phyloP scores from a whole-genome alignment of 2,329 filamentous ascomycete species.

The Hortaea sp. region DNA sequence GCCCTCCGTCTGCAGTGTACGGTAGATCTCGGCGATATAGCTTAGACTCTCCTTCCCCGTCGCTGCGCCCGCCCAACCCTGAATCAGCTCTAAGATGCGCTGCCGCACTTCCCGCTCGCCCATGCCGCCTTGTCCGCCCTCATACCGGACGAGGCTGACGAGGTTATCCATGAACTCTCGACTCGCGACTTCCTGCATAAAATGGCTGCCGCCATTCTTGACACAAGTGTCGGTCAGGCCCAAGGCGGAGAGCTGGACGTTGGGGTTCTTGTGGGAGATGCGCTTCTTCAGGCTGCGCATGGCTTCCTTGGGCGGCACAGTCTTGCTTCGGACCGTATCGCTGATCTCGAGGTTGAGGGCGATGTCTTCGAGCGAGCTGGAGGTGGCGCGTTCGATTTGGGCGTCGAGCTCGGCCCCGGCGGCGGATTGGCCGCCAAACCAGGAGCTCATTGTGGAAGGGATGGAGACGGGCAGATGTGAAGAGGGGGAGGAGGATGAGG shows the following conservation, averaged over 20 bases:
- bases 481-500: neutral
- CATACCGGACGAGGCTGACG: constrained; percentile 69
- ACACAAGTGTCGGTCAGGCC: constrained; percentile 97
- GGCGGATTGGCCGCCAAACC: constrained; percentile 62
- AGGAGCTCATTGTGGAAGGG: constrained; percentile 70
- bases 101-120: constrained; percentile 64
- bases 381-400: constrained; percentile 90
- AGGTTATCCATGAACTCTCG: constrained; percentile 98
- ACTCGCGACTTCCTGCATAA: constrained; percentile 88
- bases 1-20: constrained; percentile 69
- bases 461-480: neutral
- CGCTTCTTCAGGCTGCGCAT: constrained; percentile 93
- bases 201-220: constrained; percentile 94
- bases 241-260: constrained; percentile 87
- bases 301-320: constrained; percentile 91
- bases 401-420: constrained; percentile 86
- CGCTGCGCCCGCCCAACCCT: constrained; percentile 84
- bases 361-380: constrained; percentile 96
- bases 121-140: constrained; percentile 48
- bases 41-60: constrained; percentile 72
- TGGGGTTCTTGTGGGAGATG: constrained; percentile 96
- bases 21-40: constrained; percentile 86
- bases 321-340: constrained; percentile 94
- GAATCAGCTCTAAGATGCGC: constrained; percentile 88
- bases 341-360: constrained; percentile 96